These are phyloP conservation scores for Tolypocladium endophyticum DNA, from an alignment of 2,329 filamentous ascomycete genomes.

Conservation along the genomic window DNA sequence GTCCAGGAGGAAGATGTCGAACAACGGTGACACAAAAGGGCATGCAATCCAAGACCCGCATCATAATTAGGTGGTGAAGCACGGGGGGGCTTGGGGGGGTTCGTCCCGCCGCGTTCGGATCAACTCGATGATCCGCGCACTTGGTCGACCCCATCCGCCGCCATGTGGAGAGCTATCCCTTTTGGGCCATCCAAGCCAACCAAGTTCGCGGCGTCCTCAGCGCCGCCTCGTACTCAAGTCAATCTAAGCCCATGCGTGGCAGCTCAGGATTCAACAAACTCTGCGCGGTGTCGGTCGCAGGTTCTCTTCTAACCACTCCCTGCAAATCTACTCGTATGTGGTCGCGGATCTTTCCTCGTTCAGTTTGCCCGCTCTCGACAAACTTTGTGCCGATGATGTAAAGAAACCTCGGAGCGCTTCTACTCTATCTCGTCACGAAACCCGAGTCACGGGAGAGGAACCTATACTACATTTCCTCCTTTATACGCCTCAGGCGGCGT, in stretches of 20 bases:
- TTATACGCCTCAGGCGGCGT: too few species aligned
- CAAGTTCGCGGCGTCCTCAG: not conserved
- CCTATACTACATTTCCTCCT: too few species aligned
- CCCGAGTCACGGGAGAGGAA: too few species aligned
- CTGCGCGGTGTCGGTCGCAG: not conserved
- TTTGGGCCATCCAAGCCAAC: not conserved
- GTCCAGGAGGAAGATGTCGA: not conserved
- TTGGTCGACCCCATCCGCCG: not conserved
- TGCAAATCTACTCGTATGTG: too few species aligned
- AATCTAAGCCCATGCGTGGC: not conserved
- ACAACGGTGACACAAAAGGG: constrained; percentile 1
- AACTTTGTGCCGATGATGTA: too few species aligned
- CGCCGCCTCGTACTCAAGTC: too few species aligned
- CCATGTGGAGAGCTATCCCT: constrained; percentile 3
- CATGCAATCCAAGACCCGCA: not conserved
- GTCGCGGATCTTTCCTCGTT: too few species aligned
- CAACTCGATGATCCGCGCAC: constrained; percentile 1
- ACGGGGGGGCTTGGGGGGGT: not conserved
- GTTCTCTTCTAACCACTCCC: too few species aligned
- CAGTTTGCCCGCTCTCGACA: too few species aligned
- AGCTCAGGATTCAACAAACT: not conserved
- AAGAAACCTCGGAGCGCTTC: too few species aligned
- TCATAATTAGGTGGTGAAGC: constrained; percentile 1
- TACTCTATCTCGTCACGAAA: too few species aligned
- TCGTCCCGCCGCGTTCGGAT: constrained; percentile 4